Percentiles rank a stretch among this genome's conserved stretches.
Conservation (phyloP, 805 yeast species). For the Metschnikowia gelsemii region DNA sequence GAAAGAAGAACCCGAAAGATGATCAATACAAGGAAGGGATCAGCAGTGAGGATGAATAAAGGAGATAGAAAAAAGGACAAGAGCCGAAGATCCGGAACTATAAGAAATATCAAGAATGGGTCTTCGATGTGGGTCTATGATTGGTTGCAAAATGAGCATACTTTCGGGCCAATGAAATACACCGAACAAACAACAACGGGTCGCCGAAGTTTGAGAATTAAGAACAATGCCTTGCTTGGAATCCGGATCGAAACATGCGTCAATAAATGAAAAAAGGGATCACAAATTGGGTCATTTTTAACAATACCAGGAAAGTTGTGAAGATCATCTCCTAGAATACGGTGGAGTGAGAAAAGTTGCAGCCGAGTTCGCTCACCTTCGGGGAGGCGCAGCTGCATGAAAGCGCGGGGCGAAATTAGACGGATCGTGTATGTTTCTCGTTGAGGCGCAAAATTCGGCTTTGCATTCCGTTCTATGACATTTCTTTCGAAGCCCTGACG, state of each 20-base stretch:
- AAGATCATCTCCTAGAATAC: neutral
- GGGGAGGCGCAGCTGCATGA: neutral
- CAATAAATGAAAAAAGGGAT: neutral
- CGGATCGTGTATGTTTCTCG: no score
- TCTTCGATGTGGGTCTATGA: neutral
- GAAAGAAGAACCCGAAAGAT: neutral
- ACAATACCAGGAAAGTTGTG: neutral
- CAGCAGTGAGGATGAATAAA: constrained; percentile 1
- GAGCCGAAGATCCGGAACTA: constrained; percentile 1
- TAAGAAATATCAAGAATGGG: constrained; percentile 2
- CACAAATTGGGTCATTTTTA: no score
- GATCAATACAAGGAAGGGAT: constrained; percentile 2
- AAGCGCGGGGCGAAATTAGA: neutral
- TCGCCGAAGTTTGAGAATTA: neutral
- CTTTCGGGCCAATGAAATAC: constrained; percentile 2
- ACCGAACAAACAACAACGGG: neutral
- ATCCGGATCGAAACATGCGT: neutral
- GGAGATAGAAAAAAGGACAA: neutral
- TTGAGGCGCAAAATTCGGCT: no score
- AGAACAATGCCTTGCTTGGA: constrained; percentile 1
- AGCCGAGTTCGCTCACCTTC: neutral
- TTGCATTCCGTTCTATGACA: no score
- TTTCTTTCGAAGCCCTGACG: no score
- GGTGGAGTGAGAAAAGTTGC: neutral
- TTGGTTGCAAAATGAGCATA: constrained; percentile 7